Evolutionary conservation across 345 rosid species (phyloP).

Genomic region (Acer saccharum): DNA sequence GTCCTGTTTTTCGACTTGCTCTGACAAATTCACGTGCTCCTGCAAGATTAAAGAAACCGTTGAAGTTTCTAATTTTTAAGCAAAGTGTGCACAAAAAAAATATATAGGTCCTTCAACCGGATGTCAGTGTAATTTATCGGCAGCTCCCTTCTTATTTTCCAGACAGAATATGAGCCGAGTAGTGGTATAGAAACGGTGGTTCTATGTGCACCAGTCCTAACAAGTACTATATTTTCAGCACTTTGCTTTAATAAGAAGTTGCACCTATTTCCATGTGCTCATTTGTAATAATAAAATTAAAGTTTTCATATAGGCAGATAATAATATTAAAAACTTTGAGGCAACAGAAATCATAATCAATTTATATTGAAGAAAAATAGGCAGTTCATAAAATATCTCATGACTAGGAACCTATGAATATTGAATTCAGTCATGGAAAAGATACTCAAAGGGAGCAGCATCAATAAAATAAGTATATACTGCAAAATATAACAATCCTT

Average conservation of each 20-base stretch:
- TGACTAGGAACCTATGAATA: not conserved
- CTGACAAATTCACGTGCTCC: constrained; percentile 87
- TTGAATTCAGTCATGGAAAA: not conserved
- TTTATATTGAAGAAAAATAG: too few relatives aligned
- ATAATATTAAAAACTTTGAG: too few relatives aligned
- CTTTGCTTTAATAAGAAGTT: too few relatives aligned
- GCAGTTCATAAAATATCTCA: not conserved
- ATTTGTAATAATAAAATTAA: not conserved
- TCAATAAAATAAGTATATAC: too few relatives aligned
- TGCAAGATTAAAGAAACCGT: constrained; percentile 33
- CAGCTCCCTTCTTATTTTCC: not conserved
- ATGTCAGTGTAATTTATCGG: not conserved
- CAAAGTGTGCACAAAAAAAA: not conserved
- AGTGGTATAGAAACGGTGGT: too few relatives aligned
- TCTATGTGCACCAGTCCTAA: not conserved
- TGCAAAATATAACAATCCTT: too few relatives aligned
- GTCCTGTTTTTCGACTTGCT: constrained; percentile 61
- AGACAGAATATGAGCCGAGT: not conserved
- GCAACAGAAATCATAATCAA: too few relatives aligned
- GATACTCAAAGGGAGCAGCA: too few relatives aligned
- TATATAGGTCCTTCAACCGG: not conserved
- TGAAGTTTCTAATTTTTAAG: constrained; percentile 7
- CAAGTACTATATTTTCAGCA: not conserved
- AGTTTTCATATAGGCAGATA: not conserved
- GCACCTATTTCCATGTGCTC: not conserved